Evolutionary conservation across 2,329 filamentous ascomycete genomes (phyloP), one percentile per base, ranked within the genome.

Genomic region (Aspergillus quadricinctus): DNA sequence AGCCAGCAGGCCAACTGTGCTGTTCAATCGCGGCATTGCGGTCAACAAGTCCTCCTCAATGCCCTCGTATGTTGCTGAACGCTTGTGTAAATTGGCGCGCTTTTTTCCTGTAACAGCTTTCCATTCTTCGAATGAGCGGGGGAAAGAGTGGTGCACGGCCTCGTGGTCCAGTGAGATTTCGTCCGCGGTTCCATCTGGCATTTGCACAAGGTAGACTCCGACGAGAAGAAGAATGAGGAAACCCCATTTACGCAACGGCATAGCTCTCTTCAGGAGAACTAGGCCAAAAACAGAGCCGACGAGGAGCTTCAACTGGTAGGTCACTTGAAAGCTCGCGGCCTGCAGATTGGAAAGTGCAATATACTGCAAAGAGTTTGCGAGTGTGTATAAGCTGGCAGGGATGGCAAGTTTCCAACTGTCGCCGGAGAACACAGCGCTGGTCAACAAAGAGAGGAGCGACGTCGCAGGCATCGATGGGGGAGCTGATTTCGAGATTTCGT

Each of bases 351-450:
- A 91, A 10, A 97, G 85, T 1, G 91, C 93, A 52, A 95, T 83
- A 69, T 97, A 99, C 72, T 97, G 91, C 53, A 97, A 77, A n/a
- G 89, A 89, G 69, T 97, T 97, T 67, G 97, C 91, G 28, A 97
- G 72, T 0, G 93, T 96, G 71, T 96, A 97, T 1, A 97, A 80
- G 4, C 86, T 82, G 3, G 93, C 94, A 0, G 93, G 94, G 45
- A 97, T 86, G 8, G 90, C 91, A 61, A 99, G 78, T 74, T 96
- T 96, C 93, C 93, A 97, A 64, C 92, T 92, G 70, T 97, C 94
- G 9, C 88, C 88, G 0, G 88, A 88, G 70, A 97, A 96, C 17
- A 97, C 88, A 29, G 87, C 85, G 65, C 84, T 86, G 68, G 87
- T 89, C 25, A 97, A 84, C 67, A 91, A 88, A 66, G 87, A 83